Conservation (phyloP, 768 basidiomycete genomes). For the Mycena venus region DNA sequence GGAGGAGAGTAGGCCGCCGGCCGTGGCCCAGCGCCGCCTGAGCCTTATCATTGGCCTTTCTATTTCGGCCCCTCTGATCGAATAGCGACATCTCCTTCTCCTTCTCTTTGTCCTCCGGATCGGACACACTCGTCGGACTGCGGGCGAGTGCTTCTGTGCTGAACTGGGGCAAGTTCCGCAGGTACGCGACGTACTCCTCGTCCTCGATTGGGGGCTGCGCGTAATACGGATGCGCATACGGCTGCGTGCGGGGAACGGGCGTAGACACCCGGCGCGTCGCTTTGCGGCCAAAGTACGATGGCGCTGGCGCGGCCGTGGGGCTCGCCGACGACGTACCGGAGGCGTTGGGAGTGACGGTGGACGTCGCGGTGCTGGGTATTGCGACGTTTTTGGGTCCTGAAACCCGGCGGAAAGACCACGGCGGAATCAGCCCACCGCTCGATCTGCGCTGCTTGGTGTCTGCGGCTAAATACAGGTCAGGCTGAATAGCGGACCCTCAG, state of each 20-base stretch:
- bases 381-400: slow-evolving; percentile 17
- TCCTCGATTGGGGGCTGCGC: slow-evolving; percentile 38
- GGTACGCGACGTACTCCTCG: slow-evolving; percentile 21
- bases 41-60: slow-evolving; percentile 26
- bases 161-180: slow-evolving; percentile 26
- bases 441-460: slow-evolving; percentile 30
- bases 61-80: slow-evolving; percentile 19
- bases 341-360: not conserved
- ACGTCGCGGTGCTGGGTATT: not conserved
- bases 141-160: not conserved
- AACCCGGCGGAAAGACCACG: slow-evolving; percentile 29
- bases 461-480: not conserved
- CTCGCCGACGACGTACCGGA: not conserved
- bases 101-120: slow-evolving; percentile 25
- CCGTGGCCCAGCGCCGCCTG: slow-evolving; percentile 32
- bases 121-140: slow-evolving; percentile 12
- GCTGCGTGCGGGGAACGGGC: slow-evolving; percentile 49
- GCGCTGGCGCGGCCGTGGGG: not conserved
- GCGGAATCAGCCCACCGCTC: slow-evolving; percentile 27
- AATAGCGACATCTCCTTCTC: not conserved
- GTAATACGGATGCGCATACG: slow-evolving; percentile 54
- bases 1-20: slow-evolving; percentile 1
- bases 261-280: slow-evolving; percentile 35
- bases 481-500: not conserved
- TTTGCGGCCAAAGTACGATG: slow-evolving; percentile 33